Percentiles rank a stretch among this genome's conserved stretches.
Evolutionary conservation across 1,139 yeast species (phyloP).

Genomic region (Zygoascus hellenicus): DNA sequence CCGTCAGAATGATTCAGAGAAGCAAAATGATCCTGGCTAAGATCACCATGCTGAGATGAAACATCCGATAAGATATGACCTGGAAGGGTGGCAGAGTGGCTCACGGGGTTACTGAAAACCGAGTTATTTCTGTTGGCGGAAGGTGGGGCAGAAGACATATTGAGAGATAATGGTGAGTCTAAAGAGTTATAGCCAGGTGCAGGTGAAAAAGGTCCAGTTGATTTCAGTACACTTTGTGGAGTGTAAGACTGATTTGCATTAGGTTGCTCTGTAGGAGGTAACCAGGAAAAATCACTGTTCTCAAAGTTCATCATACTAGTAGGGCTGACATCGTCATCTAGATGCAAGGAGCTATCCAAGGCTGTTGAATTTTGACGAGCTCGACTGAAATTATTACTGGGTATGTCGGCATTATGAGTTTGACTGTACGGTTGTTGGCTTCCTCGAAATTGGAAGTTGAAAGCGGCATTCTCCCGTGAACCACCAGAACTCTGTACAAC

Average conservation of each 20-base stretch:
- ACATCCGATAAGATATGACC: slow-evolving; percentile 3
- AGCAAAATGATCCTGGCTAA: slow-evolving; percentile 11
- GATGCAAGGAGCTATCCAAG: slow-evolving; percentile 6
- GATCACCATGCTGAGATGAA: slow-evolving; percentile 14
- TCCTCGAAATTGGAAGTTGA: slow-evolving; percentile 10
- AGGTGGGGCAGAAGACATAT: background rate
- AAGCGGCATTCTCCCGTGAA: background rate
- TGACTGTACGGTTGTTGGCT: slow-evolving; percentile 9
- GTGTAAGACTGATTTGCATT: slow-evolving; percentile 10
- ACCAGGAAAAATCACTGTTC: slow-evolving; percentile 20
- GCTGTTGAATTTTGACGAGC: background rate
- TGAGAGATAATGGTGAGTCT: slow-evolving; percentile 19
- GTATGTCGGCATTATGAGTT: slow-evolving; percentile 5
- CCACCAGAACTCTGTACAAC: background rate
- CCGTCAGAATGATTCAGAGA: background rate
- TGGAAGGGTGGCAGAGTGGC: slow-evolving; percentile 2
- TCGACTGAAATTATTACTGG: slow-evolving; percentile 4
- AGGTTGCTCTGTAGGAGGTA: slow-evolving; percentile 18
- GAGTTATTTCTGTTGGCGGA: background rate
- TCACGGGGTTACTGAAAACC: background rate
- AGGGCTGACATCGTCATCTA: slow-evolving; percentile 21
- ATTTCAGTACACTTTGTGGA: slow-evolving; percentile 18
- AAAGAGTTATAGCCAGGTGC: slow-evolving; percentile 9
- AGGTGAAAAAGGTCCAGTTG: slow-evolving; percentile 16
- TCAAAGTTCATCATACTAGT: slow-evolving; percentile 15